Percentiles rank a stretch among this genome's conserved stretches.
phyloP scores from a whole-genome alignment of 2,329 filamentous ascomycete genomes.

The Alternaria consortialis region DNA sequence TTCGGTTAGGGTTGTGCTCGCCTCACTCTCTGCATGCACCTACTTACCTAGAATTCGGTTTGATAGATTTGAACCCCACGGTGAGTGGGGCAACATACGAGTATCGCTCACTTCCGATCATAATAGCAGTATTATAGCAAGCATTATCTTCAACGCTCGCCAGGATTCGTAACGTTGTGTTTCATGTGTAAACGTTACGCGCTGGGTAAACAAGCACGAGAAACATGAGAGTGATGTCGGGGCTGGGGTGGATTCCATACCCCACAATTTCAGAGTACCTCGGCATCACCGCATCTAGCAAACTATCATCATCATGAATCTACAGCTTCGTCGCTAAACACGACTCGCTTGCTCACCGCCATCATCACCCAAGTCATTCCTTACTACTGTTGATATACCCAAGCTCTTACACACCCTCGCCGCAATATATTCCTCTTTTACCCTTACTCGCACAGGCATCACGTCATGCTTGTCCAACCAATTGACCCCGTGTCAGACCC shows the following conservation, averaged over 20 bases:
- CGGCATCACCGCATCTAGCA: constrained; percentile 6
- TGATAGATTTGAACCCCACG: neutral
- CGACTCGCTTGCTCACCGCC: constrained; percentile 4
- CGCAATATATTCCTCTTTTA: constrained; percentile 10
- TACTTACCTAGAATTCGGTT: neutral
- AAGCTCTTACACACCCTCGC: neutral
- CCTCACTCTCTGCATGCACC: constrained; percentile 6
- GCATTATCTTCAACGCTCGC: neutral
- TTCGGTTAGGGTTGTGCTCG: neutral
- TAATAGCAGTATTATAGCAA: neutral
- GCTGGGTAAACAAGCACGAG: neutral
- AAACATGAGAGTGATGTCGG: neutral
- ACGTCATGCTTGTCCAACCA: constrained; percentile 66
- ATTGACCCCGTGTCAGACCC: constrained; percentile 70
- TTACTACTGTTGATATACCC: neutral
- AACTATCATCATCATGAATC: neutral
- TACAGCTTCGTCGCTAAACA: neutral
- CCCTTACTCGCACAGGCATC: constrained; percentile 10
- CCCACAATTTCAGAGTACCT: constrained; percentile 3
- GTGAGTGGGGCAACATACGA: neutral
- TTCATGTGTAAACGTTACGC: neutral
- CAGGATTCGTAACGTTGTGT: neutral
- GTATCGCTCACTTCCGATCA: neutral
- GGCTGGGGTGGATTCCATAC: neutral
- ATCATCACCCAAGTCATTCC: neutral